phyloP scores from a whole-genome alignment of 495 filamentous ascomycete genomes.

The Paragyromitra xinjiangensis region DNA sequence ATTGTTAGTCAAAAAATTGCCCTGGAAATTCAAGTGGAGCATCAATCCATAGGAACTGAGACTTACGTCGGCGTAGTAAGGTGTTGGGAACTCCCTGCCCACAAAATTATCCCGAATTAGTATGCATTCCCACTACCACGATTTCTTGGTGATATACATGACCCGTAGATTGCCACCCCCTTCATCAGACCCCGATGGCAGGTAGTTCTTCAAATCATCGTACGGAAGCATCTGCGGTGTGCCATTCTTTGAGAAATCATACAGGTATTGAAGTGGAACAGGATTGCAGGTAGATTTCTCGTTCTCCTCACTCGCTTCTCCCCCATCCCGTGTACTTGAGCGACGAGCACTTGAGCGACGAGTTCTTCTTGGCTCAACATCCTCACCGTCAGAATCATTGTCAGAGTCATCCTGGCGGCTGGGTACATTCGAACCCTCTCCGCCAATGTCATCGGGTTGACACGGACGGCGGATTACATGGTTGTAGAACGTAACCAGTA shows the following conservation, averaged over 20 bases:
- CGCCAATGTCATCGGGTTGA: not conserved
- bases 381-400: not conserved
- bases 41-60: not conserved
- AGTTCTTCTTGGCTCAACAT: not conserved
- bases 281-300: not conserved
- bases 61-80: slow-evolving; percentile 22
- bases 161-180: not conserved
- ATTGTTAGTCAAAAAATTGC: not conserved
- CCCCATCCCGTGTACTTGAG: not conserved
- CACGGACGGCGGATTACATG: not conserved
- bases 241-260: not conserved
- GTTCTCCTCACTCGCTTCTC: not conserved
- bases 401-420: not conserved
- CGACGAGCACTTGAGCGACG: not conserved
- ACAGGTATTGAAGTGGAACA: slow-evolving; percentile 32
- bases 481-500: slow-evolving; percentile 31
- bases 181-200: not conserved
- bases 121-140: no score
- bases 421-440: not conserved
- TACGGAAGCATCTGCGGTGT: slow-evolving; percentile 7
- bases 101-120: not conserved
- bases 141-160: slow-evolving; percentile 15
- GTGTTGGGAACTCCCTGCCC: slow-evolving; percentile 32
- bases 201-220: not conserved
- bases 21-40: not conserved